A percentile compares a stretch with the other conserved stretches of the same genome.
Conservation (phyloP, 179 eudicot species). For the Vitellaria paradoxa region DNA sequence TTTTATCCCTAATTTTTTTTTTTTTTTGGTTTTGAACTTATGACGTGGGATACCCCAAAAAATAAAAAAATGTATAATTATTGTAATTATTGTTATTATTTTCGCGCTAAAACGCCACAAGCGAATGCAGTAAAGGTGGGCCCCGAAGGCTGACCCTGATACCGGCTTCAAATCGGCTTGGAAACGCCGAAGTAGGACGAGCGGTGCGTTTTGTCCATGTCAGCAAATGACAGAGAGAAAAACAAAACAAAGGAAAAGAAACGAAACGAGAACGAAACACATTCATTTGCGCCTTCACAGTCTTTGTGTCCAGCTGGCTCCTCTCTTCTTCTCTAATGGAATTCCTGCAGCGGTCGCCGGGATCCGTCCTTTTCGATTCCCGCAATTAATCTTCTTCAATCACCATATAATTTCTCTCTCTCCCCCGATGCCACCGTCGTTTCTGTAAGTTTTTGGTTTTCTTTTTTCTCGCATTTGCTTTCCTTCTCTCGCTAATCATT, state of each 20-base stretch:
- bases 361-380: conserved; percentile 43
- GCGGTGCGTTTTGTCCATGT: conserved; percentile 10
- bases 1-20: no score
- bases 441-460: not conserved
- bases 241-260: not conserved
- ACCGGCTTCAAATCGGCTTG: no score
- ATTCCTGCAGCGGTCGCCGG: conserved; percentile 36
- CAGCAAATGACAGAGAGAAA: conserved; percentile 19
- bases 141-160: no score
- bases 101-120: no score
- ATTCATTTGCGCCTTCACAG: conserved; percentile 16
- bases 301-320: conserved; percentile 18
- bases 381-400: conserved; percentile 7
- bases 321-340: conserved; percentile 12
- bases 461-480: not conserved
- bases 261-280: conserved; percentile 5
- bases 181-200: not conserved
- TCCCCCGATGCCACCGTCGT: not conserved
- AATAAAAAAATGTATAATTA: no score
- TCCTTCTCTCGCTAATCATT: not conserved
- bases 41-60: no score
- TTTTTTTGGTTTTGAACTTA: no score
- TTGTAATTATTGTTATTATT: no score
- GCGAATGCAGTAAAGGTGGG: no score
- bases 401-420: not conserved